A percentile compares a stretch with the other conserved stretches of the same genome.
Conservation (phyloP, 768 basidiomycete species). For the Russula sp. region DNA sequence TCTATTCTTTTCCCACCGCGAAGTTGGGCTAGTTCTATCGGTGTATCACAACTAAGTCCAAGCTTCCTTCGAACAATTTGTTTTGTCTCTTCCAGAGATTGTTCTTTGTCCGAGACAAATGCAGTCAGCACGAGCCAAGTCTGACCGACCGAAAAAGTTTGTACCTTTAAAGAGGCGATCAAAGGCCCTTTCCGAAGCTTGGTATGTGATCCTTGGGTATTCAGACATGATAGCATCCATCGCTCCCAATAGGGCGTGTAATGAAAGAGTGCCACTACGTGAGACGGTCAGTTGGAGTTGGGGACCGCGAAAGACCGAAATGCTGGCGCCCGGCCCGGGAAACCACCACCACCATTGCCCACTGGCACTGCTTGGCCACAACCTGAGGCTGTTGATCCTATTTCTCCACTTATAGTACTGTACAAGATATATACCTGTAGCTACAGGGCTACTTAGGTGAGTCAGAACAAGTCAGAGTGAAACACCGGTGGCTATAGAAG, state of each 20-base stretch:
- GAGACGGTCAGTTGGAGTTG: no score
- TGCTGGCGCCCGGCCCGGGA: no score
- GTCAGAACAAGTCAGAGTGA: no score
- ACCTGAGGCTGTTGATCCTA: no score
- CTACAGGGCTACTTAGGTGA: no score
- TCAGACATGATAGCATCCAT: not conserved
- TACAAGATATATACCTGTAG: no score
- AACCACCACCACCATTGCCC: no score
- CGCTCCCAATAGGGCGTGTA: not conserved
- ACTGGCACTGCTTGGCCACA: no score
- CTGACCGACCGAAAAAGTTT: constrained; percentile 1
- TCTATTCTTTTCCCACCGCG: constrained; percentile 50
- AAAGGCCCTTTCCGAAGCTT: constrained; percentile 34
- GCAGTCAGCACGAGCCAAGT: constrained; percentile 11
- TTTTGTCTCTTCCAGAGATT: constrained; percentile 53
- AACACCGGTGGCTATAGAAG: no score
- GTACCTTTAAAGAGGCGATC: constrained; percentile 49
- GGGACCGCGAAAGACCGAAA: no score
- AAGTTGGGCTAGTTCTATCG: constrained; percentile 44
- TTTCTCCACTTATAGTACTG: no score
- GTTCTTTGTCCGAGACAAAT: constrained; percentile 38
- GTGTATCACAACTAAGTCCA: constrained; percentile 36
- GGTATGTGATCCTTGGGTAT: constrained; percentile 19
- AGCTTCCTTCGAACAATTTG: constrained; percentile 58
- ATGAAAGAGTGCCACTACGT: no score